Evolutionary conservation across 768 basidiomycete genomes (phyloP).

Genomic region (Pisolithus orientalis): DNA sequence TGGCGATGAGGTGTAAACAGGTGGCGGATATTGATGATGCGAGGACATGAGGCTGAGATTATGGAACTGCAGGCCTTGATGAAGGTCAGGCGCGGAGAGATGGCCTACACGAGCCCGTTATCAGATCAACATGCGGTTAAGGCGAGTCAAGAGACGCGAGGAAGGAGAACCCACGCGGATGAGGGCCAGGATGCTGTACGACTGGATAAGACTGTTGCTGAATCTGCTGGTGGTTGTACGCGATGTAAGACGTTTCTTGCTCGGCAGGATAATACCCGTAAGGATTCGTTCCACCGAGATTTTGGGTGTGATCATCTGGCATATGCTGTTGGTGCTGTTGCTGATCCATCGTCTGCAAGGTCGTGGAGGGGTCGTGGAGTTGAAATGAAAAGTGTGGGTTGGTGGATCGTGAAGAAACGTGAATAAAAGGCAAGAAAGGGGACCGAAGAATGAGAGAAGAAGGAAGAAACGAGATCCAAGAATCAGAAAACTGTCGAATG

Average conservation of each 20-base stretch:
- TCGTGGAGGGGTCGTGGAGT: conserved; percentile 29
- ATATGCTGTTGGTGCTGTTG: conserved; percentile 40
- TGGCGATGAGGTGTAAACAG: conserved; percentile 55
- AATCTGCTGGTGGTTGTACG: conserved; percentile 40
- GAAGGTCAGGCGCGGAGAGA: conserved; percentile 60
- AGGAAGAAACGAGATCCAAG: conserved; percentile 15
- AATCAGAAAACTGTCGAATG: conserved; percentile 25
- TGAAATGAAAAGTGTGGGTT: conserved; percentile 30
- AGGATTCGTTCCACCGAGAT: conserved; percentile 33
- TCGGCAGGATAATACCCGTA: conserved; percentile 51
- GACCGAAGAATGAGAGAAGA: conserved; percentile 31
- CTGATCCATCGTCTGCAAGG: conserved; percentile 37
- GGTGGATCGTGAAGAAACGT: conserved; percentile 29
- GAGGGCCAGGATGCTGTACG: conserved; percentile 50
- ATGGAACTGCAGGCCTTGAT: conserved; percentile 56
- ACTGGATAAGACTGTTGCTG: conserved; percentile 48
- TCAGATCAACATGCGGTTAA: conserved; percentile 61
- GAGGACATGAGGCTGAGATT: conserved; percentile 61
- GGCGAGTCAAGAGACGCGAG: conserved; percentile 33
- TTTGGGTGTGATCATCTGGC: conserved; percentile 41
- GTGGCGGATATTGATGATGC: conserved; percentile 60
- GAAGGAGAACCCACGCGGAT: conserved; percentile 69
- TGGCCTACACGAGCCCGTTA: conserved; percentile 55
- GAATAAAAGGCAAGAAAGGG: conserved; percentile 27
- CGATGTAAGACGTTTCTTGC: conserved; percentile 50